Base-by-base conservation (phyloP, 106 monocot genomes). In the Apostasia shenzhenica region DNA sequence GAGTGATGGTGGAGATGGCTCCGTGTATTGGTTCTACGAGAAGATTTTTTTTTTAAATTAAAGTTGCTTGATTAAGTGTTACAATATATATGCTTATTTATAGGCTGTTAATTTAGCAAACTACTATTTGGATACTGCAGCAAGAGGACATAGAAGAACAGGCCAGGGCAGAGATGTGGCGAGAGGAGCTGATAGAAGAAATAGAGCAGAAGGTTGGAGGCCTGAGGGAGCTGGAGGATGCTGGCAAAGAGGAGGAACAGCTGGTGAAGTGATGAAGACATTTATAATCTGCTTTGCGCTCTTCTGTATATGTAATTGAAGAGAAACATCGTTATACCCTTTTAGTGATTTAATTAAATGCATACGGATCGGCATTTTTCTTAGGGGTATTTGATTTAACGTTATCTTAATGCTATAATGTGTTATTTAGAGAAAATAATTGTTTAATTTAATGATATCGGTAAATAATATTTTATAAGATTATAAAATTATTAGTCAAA, bases 111-210 rank as follows among this genome's bases (percentile, higher is more conserved):
- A 26, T 38, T 14, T 26, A 42, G 38, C 26, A 1, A 2, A 12
- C 8, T 48, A 43, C 3, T 56, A 52, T 2, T 48, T 55, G 70
- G 13, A 14, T 45, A 1, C 9, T 77, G 72, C 78, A 94, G 91
- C 94, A 94, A 91, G 94, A 94, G 65, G 94, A 94, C 38, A 79
- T 88, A 54, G 94, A 94, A 75, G 85, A 81, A 67, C 44, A 68
- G 14, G 78, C 81, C 14, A 90, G 94, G 70, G 91, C 79, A 56
- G 88, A 91, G 79, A 69, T 94, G 6, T 81, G 50, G 80, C 81
- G 91, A 57, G 91, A 94, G 83, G 94, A 94, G 76, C 53, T 94
- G 60, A 85, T 94, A 48, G 91, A 94, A 79, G 94, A 94, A 70
- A 94, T 94, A 14, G 94, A 91, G 77, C 70, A 83, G 14, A 94